Percentiles rank a stretch among this genome's conserved stretches.
phyloP scores from a whole-genome alignment of 176 grass and related monocot genomes.

The Aegilops bicornis region DNA sequence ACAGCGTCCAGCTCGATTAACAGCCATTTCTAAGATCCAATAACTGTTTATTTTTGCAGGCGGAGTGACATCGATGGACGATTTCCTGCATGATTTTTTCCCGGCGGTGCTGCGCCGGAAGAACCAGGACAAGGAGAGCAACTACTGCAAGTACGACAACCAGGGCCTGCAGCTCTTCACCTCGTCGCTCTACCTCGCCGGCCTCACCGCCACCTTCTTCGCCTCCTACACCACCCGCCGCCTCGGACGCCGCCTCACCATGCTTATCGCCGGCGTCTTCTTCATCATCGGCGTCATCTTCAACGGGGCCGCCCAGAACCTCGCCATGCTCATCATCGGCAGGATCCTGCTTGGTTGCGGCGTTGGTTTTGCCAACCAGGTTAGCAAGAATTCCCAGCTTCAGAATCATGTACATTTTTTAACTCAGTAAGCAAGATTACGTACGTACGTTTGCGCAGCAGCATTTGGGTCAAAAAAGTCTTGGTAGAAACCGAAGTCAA shows the following conservation, averaged over 20 bases:
- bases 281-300: slow-evolving; percentile 82
- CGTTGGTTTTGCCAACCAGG: slow-evolving; percentile 92
- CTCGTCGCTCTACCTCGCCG: slow-evolving; percentile 89
- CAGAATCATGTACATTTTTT: not conserved
- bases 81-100: slow-evolving; percentile 58
- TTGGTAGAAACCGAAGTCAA: slow-evolving; percentile 15
- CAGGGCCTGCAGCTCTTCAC: slow-evolving; percentile 85
- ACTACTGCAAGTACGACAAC: slow-evolving; percentile 98
- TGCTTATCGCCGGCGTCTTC: slow-evolving; percentile 82
- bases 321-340: slow-evolving; percentile 80
- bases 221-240: slow-evolving; percentile 90
- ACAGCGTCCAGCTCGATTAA: not conserved
- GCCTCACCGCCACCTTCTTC: slow-evolving; percentile 80
- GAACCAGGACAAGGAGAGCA: slow-evolving; percentile 71
- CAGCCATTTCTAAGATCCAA: not conserved
- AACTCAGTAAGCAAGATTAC: not conserved
- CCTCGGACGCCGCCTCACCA: slow-evolving; percentile 76
- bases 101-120: slow-evolving; percentile 70
- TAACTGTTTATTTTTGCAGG: not conserved
- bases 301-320: slow-evolving; percentile 69
- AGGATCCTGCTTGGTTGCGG: slow-evolving; percentile 89
- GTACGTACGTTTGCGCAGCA: not conserved
- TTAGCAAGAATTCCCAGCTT: not conserved
- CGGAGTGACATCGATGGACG: not conserved
- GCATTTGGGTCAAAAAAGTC: slow-evolving; percentile 15